Evolutionary conservation across 495 filamentous ascomycete species (phyloP).

Genomic region (Daldinia decipiens): DNA sequence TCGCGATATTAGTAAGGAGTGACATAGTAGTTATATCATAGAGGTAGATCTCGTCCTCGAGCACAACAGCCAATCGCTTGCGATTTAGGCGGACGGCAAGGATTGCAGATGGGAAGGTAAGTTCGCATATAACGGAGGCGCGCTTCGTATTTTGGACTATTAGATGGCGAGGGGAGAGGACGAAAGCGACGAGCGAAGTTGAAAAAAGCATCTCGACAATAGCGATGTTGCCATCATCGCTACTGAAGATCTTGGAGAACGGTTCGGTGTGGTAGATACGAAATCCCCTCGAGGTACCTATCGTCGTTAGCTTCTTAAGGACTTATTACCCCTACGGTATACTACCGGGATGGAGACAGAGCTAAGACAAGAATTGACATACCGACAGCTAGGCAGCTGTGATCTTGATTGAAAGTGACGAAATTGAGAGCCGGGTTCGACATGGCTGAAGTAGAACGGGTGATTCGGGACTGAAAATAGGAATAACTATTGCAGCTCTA

Average conservation of each 20-base stretch:
- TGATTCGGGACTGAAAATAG: not conserved
- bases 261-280: conserved; percentile 96
- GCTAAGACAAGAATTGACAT: conserved; percentile 44
- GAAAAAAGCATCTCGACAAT: conserved; percentile 99
- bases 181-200: conserved; percentile 94
- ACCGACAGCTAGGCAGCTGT: conserved; percentile 95
- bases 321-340: not conserved
- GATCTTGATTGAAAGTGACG: conserved; percentile 99
- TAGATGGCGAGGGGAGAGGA: conserved; percentile 86
- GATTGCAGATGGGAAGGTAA: conserved; percentile 94
- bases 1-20: conserved; percentile 86
- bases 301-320: conserved; percentile 20
- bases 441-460: conserved; percentile 47
- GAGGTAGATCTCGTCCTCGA: conserved; percentile 95
- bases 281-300: conserved; percentile 90
- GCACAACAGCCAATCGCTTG: conserved; percentile 89
- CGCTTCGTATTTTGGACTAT: conserved; percentile 98
- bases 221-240: conserved; percentile 90
- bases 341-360: not conserved
- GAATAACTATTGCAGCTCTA: conserved; percentile 12
- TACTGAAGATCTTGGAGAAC: conserved; percentile 91
- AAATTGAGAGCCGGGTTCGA: conserved; percentile 83
- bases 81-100: conserved; percentile 92
- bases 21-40: conserved; percentile 99
- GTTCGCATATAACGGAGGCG: conserved; percentile 95